Conservation (phyloP, 1,139 yeast species). For the Pichia sp. region DNA sequence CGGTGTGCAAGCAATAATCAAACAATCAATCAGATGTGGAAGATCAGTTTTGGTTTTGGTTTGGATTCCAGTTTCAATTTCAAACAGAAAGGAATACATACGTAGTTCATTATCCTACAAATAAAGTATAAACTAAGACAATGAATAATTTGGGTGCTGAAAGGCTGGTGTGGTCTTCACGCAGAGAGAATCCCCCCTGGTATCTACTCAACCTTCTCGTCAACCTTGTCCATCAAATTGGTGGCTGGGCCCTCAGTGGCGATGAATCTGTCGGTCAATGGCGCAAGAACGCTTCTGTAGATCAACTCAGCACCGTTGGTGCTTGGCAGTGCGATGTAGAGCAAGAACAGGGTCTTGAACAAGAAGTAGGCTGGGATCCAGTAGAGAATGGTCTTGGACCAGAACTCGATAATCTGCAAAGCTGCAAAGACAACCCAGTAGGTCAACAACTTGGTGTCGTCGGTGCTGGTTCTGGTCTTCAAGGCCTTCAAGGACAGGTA, state of each 20-base stretch:
- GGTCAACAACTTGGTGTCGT: constrained; percentile 82
- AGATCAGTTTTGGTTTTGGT: no score
- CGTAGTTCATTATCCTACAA: background rate
- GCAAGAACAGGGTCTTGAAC: constrained; percentile 81
- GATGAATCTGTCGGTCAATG: constrained; percentile 62
- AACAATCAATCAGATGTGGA: no score
- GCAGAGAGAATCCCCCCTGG: no score
- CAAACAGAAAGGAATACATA: background rate
- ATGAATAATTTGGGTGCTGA: background rate
- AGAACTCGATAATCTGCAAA: constrained; percentile 86
- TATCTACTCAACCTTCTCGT: constrained; percentile 30
- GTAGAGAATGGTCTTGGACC: constrained; percentile 88
- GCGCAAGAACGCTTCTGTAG: constrained; percentile 63
- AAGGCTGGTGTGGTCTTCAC: no score
- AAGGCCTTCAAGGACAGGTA: constrained; percentile 84
- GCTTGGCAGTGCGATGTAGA: constrained; percentile 84
- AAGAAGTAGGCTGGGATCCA: constrained; percentile 97
- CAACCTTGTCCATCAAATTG: constrained; percentile 32
- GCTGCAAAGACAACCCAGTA: constrained; percentile 93
- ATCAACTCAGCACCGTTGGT: constrained; percentile 80
- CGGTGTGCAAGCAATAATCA: no score
- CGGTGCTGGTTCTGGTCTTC: constrained; percentile 61
- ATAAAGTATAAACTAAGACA: background rate
- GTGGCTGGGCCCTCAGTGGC: constrained; percentile 31
- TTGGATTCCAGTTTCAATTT: no score